Percentiles rank a stretch among this genome's conserved stretches.
phyloP scores from a whole-genome alignment of 805 yeast species.

The Hanseniaspora nectarophila region DNA sequence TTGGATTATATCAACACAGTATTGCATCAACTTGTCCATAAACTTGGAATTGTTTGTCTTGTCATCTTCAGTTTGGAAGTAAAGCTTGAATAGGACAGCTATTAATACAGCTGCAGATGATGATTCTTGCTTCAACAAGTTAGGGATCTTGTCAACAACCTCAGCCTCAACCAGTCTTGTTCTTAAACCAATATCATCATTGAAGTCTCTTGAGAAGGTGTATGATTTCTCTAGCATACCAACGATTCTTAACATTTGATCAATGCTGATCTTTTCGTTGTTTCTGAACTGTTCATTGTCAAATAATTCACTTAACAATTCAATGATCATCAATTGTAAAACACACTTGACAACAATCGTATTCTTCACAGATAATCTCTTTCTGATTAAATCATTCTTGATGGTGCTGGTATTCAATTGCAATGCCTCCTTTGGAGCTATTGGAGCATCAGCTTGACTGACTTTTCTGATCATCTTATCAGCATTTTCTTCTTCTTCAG shows the following conservation, averaged over 20 bases:
- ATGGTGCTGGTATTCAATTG: slow-evolving; percentile 12
- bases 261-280: slow-evolving; percentile 38
- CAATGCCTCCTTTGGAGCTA: background rate
- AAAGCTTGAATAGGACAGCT: slow-evolving; percentile 65
- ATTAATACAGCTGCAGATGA: slow-evolving; percentile 79
- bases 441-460: slow-evolving; percentile 20
- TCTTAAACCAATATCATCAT: slow-evolving; percentile 76
- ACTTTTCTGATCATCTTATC: slow-evolving; percentile 29
- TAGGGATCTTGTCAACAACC: slow-evolving; percentile 83
- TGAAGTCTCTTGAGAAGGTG: slow-evolving; percentile 73
- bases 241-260: slow-evolving; percentile 49
- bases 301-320: slow-evolving; percentile 68
- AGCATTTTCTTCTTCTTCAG: background rate
- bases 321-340: slow-evolving; percentile 77
- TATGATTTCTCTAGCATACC: slow-evolving; percentile 55
- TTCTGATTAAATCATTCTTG: slow-evolving; percentile 30
- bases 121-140: slow-evolving; percentile 81
- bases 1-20: slow-evolving; percentile 58
- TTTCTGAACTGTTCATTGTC: slow-evolving; percentile 58
- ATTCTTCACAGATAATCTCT: slow-evolving; percentile 42
- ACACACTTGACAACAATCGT: slow-evolving; percentile 86
- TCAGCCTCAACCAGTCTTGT: slow-evolving; percentile 87
- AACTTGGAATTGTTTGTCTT: slow-evolving; percentile 44
- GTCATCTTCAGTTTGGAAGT: slow-evolving; percentile 27
- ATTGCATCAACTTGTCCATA: slow-evolving; percentile 39